These are phyloP conservation scores for Clonostachys byssicola DNA, from an alignment of 2,329 filamentous ascomycete genomes.

Conservation along the genomic window DNA sequence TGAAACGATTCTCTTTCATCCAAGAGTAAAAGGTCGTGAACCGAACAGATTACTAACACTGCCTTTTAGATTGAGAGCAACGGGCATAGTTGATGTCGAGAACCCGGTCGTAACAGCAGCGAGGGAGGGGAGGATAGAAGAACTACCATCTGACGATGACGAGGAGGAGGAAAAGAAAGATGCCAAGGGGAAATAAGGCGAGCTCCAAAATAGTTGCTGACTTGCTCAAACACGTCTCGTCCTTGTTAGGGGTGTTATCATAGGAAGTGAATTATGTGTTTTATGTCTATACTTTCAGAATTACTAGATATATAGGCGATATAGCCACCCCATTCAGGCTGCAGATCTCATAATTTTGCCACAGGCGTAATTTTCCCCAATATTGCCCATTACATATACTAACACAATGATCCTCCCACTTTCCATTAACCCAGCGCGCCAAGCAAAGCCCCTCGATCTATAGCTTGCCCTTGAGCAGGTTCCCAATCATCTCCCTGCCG, in stretches of 20 bases:
- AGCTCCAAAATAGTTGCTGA: no score
- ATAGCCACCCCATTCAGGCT: no score
- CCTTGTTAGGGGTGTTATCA: no score
- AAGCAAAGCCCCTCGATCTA: slow-evolving; percentile 25
- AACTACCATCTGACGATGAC: slow-evolving; percentile 50
- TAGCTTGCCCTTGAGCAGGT: slow-evolving; percentile 68
- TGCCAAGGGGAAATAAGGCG: neutral
- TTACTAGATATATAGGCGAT: no score
- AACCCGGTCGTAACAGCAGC: slow-evolving; percentile 73
- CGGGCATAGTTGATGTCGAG: slow-evolving; percentile 71
- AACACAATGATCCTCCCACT: no score
- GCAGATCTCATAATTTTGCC: no score
- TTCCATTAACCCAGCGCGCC: neutral
- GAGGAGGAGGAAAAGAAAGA: slow-evolving; percentile 31
- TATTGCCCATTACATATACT: no score
- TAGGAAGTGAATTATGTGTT: no score
- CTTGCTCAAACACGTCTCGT: no score
- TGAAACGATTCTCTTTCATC: no score
- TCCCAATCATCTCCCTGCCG: slow-evolving; percentile 69
- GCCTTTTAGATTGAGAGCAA: slow-evolving; percentile 56
- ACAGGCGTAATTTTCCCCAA: no score
- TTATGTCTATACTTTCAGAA: no score
- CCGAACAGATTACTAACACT: slow-evolving; percentile 5
- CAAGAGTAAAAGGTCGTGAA: neutral
- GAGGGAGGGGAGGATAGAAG: slow-evolving; percentile 66